phyloP scores from a whole-genome alignment of 768 basidiomycete genomes.

The Phlebiopsis flavidoalba region DNA sequence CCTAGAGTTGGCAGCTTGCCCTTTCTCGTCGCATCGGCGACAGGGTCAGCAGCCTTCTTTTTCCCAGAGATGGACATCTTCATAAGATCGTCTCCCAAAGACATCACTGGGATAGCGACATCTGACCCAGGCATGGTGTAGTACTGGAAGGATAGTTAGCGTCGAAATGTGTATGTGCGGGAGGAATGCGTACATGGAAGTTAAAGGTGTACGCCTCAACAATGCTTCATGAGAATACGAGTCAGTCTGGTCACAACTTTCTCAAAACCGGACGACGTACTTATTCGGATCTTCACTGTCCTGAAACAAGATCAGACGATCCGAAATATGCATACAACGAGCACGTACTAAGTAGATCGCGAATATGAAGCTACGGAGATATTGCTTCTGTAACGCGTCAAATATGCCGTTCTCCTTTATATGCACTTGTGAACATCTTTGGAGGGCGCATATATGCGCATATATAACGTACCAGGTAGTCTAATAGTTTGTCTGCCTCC shows the following conservation, averaged over 20 bases:
- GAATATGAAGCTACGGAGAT: constrained; percentile 81
- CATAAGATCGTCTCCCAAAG: constrained; percentile 54
- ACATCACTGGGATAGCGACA: constrained; percentile 64
- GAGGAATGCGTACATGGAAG: constrained; percentile 49
- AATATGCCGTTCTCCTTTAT: constrained; percentile 79
- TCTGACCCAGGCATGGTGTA: constrained; percentile 58
- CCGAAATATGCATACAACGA: neutral
- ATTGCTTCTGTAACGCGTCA: constrained; percentile 80
- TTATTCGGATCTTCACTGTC: constrained; percentile 84
- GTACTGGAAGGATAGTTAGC: constrained; percentile 43
- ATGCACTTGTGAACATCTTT: neutral
- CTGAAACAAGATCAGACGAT: constrained; percentile 31
- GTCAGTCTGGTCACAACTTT: neutral
- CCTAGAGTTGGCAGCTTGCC: constrained; percentile 68
- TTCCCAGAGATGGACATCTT: constrained; percentile 41
- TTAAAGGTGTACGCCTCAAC: constrained; percentile 88
- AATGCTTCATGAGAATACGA: constrained; percentile 42
- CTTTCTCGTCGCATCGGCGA: constrained; percentile 49
- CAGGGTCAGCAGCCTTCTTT: constrained; percentile 42
- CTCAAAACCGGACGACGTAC: constrained; percentile 33
- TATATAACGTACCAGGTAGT: constrained; percentile 60
- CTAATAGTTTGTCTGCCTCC: constrained; percentile 77
- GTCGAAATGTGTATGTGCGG: neutral
- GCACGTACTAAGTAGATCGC: constrained; percentile 71
- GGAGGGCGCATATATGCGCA: constrained; percentile 9